Conservation (phyloP, 176 grass and related monocot genomes). For the Urochloa ruziziensis region DNA sequence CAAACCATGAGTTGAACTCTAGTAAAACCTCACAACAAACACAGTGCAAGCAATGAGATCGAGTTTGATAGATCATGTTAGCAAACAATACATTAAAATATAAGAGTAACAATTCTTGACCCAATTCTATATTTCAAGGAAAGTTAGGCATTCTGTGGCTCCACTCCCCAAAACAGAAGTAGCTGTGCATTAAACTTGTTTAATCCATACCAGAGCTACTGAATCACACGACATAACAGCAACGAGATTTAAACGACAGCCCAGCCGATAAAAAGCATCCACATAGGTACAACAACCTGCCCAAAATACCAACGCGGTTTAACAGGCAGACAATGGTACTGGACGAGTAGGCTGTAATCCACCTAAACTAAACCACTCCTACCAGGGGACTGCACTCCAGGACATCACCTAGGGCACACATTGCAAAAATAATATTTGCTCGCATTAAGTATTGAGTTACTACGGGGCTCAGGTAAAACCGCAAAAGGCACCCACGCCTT, state of each 20-base stretch:
- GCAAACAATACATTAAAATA: background rate
- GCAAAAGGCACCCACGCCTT: background rate
- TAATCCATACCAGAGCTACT: background rate
- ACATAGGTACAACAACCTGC: no score
- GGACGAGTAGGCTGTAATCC: no score
- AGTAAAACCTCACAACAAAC: background rate
- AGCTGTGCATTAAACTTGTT: background rate
- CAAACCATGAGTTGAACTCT: background rate
- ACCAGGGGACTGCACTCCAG: no score
- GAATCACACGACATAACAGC: background rate
- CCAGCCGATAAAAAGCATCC: no score
- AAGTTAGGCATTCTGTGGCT: background rate
- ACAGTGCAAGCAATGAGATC: background rate
- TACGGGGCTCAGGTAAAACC: background rate
- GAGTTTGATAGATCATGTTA: background rate
- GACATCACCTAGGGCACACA: background rate
- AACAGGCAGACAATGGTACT: no score
- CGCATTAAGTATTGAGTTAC: background rate
- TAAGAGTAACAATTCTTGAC: background rate
- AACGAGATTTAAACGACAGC: background rate
- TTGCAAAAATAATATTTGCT: background rate
- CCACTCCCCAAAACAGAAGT: background rate
- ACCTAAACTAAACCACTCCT: no score
- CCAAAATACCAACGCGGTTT: no score
- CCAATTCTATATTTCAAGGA: background rate